Evolutionary conservation across 768 basidiomycete species (phyloP).

Genomic region (Boletus rubescentipes): DNA sequence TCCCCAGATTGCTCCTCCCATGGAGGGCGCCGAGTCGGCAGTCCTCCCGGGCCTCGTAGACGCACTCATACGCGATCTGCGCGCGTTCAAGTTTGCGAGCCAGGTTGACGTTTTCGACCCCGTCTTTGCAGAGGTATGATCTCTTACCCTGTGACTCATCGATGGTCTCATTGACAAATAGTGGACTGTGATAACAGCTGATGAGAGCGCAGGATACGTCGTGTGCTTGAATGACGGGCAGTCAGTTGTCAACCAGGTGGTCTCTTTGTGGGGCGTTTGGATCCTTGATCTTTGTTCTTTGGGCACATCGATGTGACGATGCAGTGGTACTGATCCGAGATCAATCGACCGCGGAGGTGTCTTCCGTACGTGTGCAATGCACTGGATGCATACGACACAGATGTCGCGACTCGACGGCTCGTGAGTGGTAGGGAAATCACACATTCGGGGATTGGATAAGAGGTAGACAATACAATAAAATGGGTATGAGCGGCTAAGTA

Average conservation of each 20-base stretch:
- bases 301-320: too few species aligned
- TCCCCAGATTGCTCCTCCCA: background rate
- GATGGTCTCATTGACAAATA: background rate
- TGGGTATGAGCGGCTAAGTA: too few species aligned
- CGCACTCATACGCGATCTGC: constrained; percentile 9
- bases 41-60: background rate
- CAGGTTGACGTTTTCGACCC: constrained; percentile 9
- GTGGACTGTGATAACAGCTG: constrained; percentile 2
- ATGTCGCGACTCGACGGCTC: background rate
- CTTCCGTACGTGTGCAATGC: constrained; percentile 14
- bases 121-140: constrained; percentile 16
- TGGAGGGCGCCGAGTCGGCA: background rate
- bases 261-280: background rate
- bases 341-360: constrained; percentile 15
- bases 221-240: constrained; percentile 22
- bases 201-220: constrained; percentile 18
- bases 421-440: too few species aligned
- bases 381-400: constrained; percentile 19
- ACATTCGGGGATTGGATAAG: too few species aligned
- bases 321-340: constrained; percentile 17
- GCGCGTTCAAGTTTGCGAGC: constrained; percentile 5
- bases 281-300: too few species aligned
- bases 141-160: too few species aligned
- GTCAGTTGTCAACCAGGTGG: constrained; percentile 12
- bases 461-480: too few species aligned